These are phyloP conservation scores for Trametes maxima DNA, from an alignment of 768 basidiomycete species.

Conservation along the genomic window DNA sequence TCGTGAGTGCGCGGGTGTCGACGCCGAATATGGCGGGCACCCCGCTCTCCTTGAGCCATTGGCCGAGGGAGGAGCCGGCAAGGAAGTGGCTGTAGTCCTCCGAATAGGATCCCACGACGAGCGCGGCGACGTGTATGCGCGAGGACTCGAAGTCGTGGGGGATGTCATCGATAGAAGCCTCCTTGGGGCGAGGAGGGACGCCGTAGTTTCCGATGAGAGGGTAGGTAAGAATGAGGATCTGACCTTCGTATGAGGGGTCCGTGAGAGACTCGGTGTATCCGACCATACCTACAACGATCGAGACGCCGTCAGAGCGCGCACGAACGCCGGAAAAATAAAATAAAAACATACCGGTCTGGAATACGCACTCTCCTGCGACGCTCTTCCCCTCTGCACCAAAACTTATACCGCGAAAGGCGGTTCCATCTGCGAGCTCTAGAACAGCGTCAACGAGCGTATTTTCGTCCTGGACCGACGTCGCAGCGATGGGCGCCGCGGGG, in stretches of 20 bases:
- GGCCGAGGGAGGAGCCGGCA: conserved; percentile 80
- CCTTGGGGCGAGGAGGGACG: conserved; percentile 72
- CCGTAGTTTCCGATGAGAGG: conserved; percentile 98
- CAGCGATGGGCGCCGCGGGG: conserved; percentile 40
- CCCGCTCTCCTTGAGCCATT: conserved; percentile 94
- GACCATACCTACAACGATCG: conserved; percentile 79
- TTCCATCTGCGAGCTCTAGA: conserved; percentile 88
- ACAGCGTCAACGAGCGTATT: conserved; percentile 55
- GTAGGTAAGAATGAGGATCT: conserved; percentile 97
- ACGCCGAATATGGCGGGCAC: conserved; percentile 95
- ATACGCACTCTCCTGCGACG: conserved; percentile 97
- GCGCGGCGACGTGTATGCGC: conserved; percentile 89
- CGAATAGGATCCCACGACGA: conserved; percentile 93
- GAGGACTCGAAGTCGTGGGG: conserved; percentile 90
- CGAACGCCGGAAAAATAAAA: conserved; percentile 5
- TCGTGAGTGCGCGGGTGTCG: conserved; percentile 95
- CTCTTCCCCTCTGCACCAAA: conserved; percentile 93
- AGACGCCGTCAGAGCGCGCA: neutral
- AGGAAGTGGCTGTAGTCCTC: conserved; percentile 94
- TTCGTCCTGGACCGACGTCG: conserved; percentile 32
- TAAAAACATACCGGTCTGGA: conserved; percentile 82
- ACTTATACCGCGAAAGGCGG: conserved; percentile 84
- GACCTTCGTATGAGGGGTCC: conserved; percentile 97
- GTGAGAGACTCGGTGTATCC: conserved; percentile 98
- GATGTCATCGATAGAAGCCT: conserved; percentile 50